These are phyloP conservation scores for Gossypium gossypioides DNA, from an alignment of 441 rosid genomes.

Conservation along the genomic window DNA sequence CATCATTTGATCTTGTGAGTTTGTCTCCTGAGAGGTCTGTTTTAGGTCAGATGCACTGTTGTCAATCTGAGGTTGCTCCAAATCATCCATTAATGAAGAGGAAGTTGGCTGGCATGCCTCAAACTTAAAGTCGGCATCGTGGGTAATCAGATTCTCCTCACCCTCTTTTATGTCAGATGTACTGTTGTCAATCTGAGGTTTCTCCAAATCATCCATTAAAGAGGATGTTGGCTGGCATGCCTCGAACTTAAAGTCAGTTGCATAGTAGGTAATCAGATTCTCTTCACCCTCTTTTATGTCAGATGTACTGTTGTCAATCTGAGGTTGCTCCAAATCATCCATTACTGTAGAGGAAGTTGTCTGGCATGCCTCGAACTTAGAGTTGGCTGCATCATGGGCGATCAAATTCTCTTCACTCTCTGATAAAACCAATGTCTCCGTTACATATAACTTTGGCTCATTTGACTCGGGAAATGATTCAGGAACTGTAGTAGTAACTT, in stretches of 20 bases:
- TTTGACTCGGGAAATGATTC: conserved; percentile 25
- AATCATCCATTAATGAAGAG: conserved; percentile 18
- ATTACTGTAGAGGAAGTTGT: conserved; percentile 18
- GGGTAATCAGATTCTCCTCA: conserved; percentile 33
- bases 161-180: conserved; percentile 11
- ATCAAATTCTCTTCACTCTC: conserved; percentile 37
- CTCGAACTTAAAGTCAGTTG: no score
- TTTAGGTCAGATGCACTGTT: conserved; percentile 27
- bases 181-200: no score
- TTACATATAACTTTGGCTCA: conserved; percentile 20
- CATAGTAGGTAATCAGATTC: no score
- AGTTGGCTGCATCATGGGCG: conserved; percentile 27
- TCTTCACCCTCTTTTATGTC: background rate
- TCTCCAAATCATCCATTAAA: no score
- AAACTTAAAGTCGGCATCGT: conserved; percentile 27
- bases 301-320: conserved; percentile 24
- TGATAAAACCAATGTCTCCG: conserved; percentile 23
- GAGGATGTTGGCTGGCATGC: no score
- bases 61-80: conserved; percentile 32
- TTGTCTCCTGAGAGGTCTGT: conserved; percentile 29
- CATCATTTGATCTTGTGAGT: conserved; percentile 23
- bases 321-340: conserved; percentile 29
- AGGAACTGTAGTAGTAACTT: conserved; percentile 21
- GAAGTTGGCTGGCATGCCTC: conserved; percentile 22
- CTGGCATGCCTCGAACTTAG: conserved; percentile 23